Evolutionary conservation across 1,284 basidiomycete genomes (phyloP), one percentile per base, ranked within the genome.

Genomic region (Cystobasidiaceae sp.): DNA sequence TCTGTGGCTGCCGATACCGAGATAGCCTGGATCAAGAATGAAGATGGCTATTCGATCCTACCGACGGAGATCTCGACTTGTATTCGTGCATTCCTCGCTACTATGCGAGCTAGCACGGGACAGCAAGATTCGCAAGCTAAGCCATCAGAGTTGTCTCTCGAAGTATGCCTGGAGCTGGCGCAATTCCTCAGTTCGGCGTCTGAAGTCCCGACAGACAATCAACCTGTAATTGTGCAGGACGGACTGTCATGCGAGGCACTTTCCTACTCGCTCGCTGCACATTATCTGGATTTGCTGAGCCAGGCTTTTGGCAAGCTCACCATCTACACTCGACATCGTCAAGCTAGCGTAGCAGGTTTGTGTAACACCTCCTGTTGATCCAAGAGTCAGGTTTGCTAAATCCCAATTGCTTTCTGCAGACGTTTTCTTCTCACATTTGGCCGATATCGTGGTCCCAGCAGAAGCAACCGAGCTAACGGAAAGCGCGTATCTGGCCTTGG

Each of bases 21-120:
- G n/a, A n/a, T n/a, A 27, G 61, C 46, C 28, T 64, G 61, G 61
- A 32, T 64, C 15, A 55, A 37, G 30, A 51, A 49, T 27, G 43
- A 55, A 25, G 61, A 64, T 34, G 61, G 61, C 1, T 51, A 46
- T 49, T 21, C 51, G 9, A 55, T 64, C 23, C 39, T 64, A 19
- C 61, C 61, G 4, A 30, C 37, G 2, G 50, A 27, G n/a, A 11
- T 56, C 32, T 45, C 61, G 1, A 64, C 43, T 21, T 43, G 39
- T 33, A 54, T 55, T 44, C 46, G 44, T n/a, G 45, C 39, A 17
- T 41, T 64, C 61, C 28, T 64, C 23, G 28, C 33, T 27, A 64
- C 61, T 2, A 25, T 64, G 7, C n/a, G 61, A 17, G 37, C 37
- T 8, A 52, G 41, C 3, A 25, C 33, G 11, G 60, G 49, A 4